Evolutionary conservation across 768 basidiomycete species (phyloP), one percentile per base, ranked within the genome.

Genomic region (Lentinula raphanica): DNA sequence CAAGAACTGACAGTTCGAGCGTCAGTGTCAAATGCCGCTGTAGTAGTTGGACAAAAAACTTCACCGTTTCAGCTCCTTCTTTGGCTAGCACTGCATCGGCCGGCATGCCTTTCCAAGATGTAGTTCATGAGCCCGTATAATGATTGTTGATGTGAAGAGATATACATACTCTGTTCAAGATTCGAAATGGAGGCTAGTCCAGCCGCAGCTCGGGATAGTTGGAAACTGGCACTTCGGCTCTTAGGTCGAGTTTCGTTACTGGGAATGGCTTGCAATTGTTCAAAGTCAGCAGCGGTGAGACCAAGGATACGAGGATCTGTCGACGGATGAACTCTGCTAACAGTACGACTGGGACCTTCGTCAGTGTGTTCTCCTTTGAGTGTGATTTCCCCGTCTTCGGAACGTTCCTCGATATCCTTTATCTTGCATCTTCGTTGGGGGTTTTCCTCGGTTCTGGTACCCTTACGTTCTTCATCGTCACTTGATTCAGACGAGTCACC

Each of bases 21-120:
- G 21, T 58, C 15, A 64, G 45, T 29, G 48, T 42, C 17, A 40
- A 27, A 25, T 29, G 25, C 54, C 8, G 23, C n/a, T 31, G 1
- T 27, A 23, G 21, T 6, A 38, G 40, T 59, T n/a, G n/a, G n/a
- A n/a, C n/a, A n/a, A n/a, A 17, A 54, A 25, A 17, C 68, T 77
- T 59, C 49, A 88, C 88, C 74, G 88, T 85, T n/a, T 86, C 84
- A 32, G 88, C 91, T 49, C 81, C 81, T 60, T 84, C 81, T 66
- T 90, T 85, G 2, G 84, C 80, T 59, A 94, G 72, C 55, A 93
- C 87, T 15, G 92, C 92, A 72, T 94, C 92, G 38, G 91, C 89
- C 45, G 92, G 92, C 84, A 92, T 91, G 32, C 45, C 56, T 56
- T 23, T 2, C 13, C n/a, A n/a, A n/a, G n/a, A n/a, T n/a, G n/a